Evolutionary conservation across 768 basidiomycete genomes (phyloP).

Genomic region (Lactarius quietus): DNA sequence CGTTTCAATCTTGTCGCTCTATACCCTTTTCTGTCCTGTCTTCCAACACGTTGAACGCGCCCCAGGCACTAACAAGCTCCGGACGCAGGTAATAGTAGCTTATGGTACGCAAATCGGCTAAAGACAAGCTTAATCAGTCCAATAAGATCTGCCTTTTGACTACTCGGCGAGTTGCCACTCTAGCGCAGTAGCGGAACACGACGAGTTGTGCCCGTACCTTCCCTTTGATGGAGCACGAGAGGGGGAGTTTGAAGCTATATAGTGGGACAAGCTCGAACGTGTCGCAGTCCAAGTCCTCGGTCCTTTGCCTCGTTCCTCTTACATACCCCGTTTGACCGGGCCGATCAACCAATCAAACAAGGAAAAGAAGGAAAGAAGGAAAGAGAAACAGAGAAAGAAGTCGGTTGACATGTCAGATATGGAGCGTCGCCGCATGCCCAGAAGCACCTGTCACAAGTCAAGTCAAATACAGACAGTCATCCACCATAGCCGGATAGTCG

Average conservation of each 20-base stretch:
- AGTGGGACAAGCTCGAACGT: background rate
- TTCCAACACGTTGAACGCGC: background rate
- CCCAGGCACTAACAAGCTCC: conserved; percentile 14
- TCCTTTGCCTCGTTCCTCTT: background rate
- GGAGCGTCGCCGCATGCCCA: conserved; percentile 4
- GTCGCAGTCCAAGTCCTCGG: background rate
- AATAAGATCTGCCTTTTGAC: background rate
- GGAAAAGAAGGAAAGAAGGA: background rate
- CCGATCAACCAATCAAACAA: conserved; percentile 8
- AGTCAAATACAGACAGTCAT: conserved; percentile 16
- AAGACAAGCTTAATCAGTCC: conserved; percentile 8
- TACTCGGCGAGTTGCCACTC: background rate
- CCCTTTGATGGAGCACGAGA: background rate
- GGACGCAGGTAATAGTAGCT: background rate
- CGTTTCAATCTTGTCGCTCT: background rate
- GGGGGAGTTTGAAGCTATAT: background rate
- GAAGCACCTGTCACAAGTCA: conserved; percentile 5
- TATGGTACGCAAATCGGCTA: background rate
- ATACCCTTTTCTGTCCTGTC: background rate
- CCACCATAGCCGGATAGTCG: background rate
- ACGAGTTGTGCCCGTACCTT: background rate
- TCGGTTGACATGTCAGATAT: conserved; percentile 13
- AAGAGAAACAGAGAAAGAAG: background rate
- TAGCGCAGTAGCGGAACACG: background rate
- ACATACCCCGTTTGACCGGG: conserved; percentile 15